A percentile compares a stretch with the other conserved stretches of the same genome.
phyloP scores from a whole-genome alignment of 768 basidiomycete species.

The Mycena albidolilacea region DNA sequence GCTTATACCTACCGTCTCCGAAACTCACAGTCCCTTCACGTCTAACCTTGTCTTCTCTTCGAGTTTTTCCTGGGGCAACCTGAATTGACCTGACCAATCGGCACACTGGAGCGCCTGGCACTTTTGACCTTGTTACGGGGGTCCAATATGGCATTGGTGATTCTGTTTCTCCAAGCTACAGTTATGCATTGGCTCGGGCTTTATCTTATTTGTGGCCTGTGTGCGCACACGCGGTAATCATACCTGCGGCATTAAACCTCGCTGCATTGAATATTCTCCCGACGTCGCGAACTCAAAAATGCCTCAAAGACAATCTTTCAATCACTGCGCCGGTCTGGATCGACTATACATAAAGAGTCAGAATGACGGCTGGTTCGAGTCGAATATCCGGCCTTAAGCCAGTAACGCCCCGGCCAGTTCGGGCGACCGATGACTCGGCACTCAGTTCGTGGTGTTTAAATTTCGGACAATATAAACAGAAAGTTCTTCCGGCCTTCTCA shows the following conservation, averaged over 20 bases:
- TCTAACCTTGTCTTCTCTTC: background rate
- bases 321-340: slow-evolving; percentile 7
- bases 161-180: slow-evolving; percentile 1
- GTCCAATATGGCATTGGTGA: background rate
- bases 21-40: slow-evolving; percentile 1
- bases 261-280: slow-evolving; percentile 2
- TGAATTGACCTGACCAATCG: slow-evolving; percentile 3
- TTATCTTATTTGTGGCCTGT: slow-evolving; percentile 1
- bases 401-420: background rate
- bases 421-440: background rate
- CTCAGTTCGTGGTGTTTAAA: background rate
- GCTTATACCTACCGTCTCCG: slow-evolving; percentile 3
- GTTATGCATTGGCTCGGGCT: background rate
- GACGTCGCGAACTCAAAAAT: background rate
- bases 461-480: background rate
- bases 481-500: slow-evolving; percentile 2
- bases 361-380: background rate
- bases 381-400: background rate
- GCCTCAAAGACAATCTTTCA: slow-evolving; percentile 4
- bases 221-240: background rate
- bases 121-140: slow-evolving; percentile 4
- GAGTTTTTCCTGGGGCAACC: background rate
- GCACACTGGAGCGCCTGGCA: background rate
- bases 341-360: slow-evolving; percentile 1
- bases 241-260: slow-evolving; percentile 1